Evolutionary conservation across 2,329 filamentous ascomycete species (phyloP), one percentile per base, ranked within the genome.

Genomic region (Parastagonospora avenae): DNA sequence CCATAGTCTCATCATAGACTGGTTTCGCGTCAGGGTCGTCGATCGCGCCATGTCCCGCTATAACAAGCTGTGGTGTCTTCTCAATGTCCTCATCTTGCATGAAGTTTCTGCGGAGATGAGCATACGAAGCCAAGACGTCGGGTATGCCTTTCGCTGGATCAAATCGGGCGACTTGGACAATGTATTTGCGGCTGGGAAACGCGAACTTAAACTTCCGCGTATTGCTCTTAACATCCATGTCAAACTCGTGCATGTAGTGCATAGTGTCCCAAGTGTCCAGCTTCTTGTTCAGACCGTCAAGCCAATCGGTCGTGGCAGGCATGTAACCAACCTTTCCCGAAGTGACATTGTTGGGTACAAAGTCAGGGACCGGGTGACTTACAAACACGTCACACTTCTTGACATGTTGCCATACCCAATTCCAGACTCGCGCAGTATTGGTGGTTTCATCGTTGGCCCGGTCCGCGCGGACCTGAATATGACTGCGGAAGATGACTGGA

Each of bases 141-240:
- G 87, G 85, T 36, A 93, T 91, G 8, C 90, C 90, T 75, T 93
- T 94, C 40, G 89, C 85, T 0, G 90, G 90, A 60, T 94, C 90
- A 68, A 94, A 94, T 15, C 90, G 87, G 1, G 90, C 89, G 24
- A 93, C 84, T 68, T 94, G 90, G 5, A 88, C 82, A 60, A 94
- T 90, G 71, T 92, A 94, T 66, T 86, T 82, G 59, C 87, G 82
- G 9, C 77, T 74, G 3, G 85, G 75, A 27, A 88, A 74, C 61
- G 80, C 76, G n/a, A 81, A 79, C 75, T 86, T 84, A 67, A 82
- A 46, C 5, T 31, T n/a, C 6, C 12, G 12, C 10, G 33, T 74
- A 72, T 86, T 78, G 41, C 82, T 71, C 62, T 82, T 75, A 72
- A 85, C 86, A 67, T 84, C 78, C 2, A 77, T 74, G 62, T 87